Conservation (phyloP, 2,329 filamentous ascomycete genomes). For the Ceratocystis huliohia region DNA sequence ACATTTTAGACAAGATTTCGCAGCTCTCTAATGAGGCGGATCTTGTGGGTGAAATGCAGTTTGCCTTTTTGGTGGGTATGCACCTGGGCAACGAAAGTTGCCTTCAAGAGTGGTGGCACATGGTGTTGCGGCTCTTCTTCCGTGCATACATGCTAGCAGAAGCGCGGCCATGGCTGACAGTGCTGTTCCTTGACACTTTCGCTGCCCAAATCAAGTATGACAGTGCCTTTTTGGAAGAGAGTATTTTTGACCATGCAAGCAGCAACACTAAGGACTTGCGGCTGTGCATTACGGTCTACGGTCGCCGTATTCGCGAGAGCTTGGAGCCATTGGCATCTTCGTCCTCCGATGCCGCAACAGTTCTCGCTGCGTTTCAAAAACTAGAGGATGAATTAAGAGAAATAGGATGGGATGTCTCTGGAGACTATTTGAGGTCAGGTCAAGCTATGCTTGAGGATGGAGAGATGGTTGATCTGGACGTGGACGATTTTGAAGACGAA, state of each 20-base stretch:
- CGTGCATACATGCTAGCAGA: slow-evolving; percentile 36
- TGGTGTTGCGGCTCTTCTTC: slow-evolving; percentile 40
- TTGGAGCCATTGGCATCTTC: slow-evolving; percentile 27
- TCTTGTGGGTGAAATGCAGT: slow-evolving; percentile 47
- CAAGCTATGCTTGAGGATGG: slow-evolving; percentile 42
- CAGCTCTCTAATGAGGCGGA: slow-evolving; percentile 28
- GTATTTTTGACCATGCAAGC: slow-evolving; percentile 31
- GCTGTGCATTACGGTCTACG: slow-evolving; percentile 41
- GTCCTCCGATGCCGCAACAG: slow-evolving; percentile 32
- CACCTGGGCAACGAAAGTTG: slow-evolving; percentile 47
- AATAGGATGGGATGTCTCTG: slow-evolving; percentile 44
- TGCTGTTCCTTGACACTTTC: slow-evolving; percentile 37
- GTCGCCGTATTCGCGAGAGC: slow-evolving; percentile 38
- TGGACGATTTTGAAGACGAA: slow-evolving; percentile 41
- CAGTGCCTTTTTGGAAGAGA: slow-evolving; percentile 36
- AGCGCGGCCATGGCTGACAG: slow-evolving; percentile 34
- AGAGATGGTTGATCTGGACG: slow-evolving; percentile 36
- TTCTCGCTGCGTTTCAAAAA: slow-evolving; percentile 37
- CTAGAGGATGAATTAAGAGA: slow-evolving; percentile 36
- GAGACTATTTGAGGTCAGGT: slow-evolving; percentile 37
- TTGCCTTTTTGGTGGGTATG: slow-evolving; percentile 45
- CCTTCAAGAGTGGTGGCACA: slow-evolving; percentile 50
- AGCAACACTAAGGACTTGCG: slow-evolving; percentile 31
- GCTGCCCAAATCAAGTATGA: slow-evolving; percentile 45
- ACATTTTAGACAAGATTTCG: slow-evolving; percentile 29